Evolutionary conservation across 305 asterid species (phyloP).

Genomic region (Fraxinus sp.): DNA sequence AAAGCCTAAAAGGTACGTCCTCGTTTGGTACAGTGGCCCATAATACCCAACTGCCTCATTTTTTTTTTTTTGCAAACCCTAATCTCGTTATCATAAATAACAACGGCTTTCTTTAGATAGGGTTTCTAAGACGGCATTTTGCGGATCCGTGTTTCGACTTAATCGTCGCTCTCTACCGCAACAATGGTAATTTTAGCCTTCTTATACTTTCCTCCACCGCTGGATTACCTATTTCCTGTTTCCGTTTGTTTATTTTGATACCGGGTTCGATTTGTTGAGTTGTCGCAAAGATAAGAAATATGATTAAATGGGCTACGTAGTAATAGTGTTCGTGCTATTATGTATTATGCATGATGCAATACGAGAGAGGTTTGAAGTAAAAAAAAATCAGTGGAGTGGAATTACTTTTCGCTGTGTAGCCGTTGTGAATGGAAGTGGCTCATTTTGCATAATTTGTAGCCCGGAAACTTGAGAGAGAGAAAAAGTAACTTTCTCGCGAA

Average conservation of each 20-base stretch:
- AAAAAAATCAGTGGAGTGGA: neutral
- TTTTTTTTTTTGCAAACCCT: conserved; percentile 12
- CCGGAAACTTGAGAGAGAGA: neutral
- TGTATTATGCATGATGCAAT: neutral
- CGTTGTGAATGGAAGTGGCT: neutral
- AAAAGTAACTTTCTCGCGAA: neutral
- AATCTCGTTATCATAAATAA: conserved; percentile 9
- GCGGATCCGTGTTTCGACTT: neutral
- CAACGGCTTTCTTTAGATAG: neutral
- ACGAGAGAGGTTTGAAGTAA: neutral
- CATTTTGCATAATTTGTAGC: neutral
- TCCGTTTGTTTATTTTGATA: neutral
- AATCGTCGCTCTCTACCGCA: conserved; percentile 14
- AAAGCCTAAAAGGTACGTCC: neutral
- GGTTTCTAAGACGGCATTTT: conserved; percentile 21
- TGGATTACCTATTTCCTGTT: neutral
- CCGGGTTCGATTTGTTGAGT: neutral
- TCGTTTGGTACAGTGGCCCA: neutral
- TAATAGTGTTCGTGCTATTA: neutral
- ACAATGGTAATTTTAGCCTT: conserved; percentile 32
- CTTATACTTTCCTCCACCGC: neutral
- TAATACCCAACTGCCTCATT: neutral
- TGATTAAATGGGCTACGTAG: neutral
- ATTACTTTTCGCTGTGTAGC: neutral
- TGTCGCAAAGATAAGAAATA: neutral